A percentile compares a stretch with the other conserved stretches of the same genome.
These are phyloP conservation scores for Hericium alpestre DNA, from an alignment of 768 basidiomycete genomes.

Conservation along the genomic window DNA sequence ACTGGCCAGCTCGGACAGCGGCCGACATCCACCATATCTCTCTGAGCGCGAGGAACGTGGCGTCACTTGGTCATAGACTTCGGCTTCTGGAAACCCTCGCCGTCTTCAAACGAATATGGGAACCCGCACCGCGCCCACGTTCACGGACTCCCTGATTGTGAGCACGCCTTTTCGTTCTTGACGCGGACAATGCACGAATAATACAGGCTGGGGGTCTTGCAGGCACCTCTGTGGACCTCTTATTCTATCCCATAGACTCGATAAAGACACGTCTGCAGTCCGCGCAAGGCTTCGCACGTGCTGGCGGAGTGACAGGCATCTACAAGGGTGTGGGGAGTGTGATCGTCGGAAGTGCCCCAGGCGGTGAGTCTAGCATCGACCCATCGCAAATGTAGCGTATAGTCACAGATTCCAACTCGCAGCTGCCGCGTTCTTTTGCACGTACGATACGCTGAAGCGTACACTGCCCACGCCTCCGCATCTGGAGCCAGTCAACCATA, in stretches of 20 bases:
- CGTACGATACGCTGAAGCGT: slow-evolving; percentile 82
- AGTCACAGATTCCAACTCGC: background rate
- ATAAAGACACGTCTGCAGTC: slow-evolving; percentile 93
- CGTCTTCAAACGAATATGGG: slow-evolving; percentile 3
- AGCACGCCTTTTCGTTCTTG: slow-evolving; percentile 4
- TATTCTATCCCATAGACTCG: slow-evolving; percentile 96
- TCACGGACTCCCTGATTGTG: slow-evolving; percentile 23
- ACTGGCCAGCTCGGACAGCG: too few species aligned
- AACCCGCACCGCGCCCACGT: slow-evolving; percentile 13
- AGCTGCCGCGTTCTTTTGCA: slow-evolving; percentile 95
- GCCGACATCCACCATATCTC: too few species aligned
- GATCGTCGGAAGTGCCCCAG: slow-evolving; percentile 88
- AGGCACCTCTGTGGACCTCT: slow-evolving; percentile 85
- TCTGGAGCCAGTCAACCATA: slow-evolving; percentile 56
- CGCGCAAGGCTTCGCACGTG: slow-evolving; percentile 68
- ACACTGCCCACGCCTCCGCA: slow-evolving; percentile 50
- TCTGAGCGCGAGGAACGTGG: background rate
- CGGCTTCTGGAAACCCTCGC: background rate
- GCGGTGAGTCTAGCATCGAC: slow-evolving; percentile 43
- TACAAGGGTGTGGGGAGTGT: slow-evolving; percentile 95
- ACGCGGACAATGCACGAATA: background rate
- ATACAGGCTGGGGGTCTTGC: slow-evolving; percentile 79
- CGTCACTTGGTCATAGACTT: too few species aligned
- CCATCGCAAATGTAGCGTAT: too few species aligned
- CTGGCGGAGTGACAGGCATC: slow-evolving; percentile 83